A percentile compares a stretch with the other conserved stretches of the same genome.
These are phyloP conservation scores for Hibiscus mutabilis DNA, from an alignment of 345 rosid genomes.

Conservation along the genomic window DNA sequence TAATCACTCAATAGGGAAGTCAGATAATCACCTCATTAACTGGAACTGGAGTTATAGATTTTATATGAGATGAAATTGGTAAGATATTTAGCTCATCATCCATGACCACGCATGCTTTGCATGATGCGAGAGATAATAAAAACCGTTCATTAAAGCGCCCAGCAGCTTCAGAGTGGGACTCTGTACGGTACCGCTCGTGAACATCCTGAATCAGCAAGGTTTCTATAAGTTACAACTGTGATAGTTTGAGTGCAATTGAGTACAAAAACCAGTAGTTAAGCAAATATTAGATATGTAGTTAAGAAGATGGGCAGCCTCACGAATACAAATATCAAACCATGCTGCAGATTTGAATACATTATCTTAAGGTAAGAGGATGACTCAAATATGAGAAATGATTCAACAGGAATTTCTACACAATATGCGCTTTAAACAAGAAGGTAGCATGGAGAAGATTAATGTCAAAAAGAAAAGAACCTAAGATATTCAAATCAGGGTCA, in stretches of 20 bases:
- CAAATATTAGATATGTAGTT: neutral
- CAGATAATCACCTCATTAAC: conserved; percentile 46
- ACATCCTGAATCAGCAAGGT: conserved; percentile 65
- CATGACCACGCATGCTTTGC: conserved; percentile 88
- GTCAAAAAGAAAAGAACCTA: neutral
- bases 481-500: neutral
- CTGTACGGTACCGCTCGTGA: conserved; percentile 91
- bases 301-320: neutral
- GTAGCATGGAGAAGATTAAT: neutral
- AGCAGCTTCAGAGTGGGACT: conserved; percentile 80
- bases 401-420: neutral
- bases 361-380: neutral
- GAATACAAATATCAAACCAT: neutral
- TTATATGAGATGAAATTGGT: conserved; percentile 89
- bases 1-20: neutral
- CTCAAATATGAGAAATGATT: neutral
- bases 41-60: conserved; percentile 55
- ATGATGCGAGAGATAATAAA: conserved; percentile 76
- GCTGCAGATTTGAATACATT: neutral
- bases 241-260: neutral
- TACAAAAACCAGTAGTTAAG: neutral
- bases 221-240: conserved; percentile 1
- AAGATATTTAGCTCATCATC: conserved; percentile 95
- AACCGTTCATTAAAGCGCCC: conserved; percentile 93
- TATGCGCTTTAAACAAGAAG: neutral